Evolutionary conservation across 768 basidiomycete species (phyloP).

Genomic region (Naganishia vaughanmartiniae): DNA sequence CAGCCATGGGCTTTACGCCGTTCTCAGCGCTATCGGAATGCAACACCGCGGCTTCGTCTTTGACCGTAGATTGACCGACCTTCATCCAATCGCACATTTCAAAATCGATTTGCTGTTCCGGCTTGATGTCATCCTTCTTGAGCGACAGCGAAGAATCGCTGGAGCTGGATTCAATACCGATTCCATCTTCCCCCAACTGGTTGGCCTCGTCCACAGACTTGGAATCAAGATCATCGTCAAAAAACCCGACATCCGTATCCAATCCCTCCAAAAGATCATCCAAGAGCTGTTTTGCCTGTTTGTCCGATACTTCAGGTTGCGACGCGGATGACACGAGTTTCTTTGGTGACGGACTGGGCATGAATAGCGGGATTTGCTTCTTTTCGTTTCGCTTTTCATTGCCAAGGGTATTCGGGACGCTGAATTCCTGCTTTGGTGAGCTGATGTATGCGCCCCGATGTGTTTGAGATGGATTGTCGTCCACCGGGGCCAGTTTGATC

Average conservation of each 20-base stretch:
- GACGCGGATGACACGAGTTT: background rate
- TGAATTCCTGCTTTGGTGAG: too few species aligned
- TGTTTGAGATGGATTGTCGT: background rate
- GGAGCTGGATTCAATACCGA: background rate
- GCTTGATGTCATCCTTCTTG: background rate
- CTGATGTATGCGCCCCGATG: too few species aligned
- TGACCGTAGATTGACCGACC: background rate
- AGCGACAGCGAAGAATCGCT: background rate
- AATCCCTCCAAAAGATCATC: constrained; percentile 2
- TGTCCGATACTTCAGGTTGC: background rate
- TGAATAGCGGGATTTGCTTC: constrained; percentile 8
- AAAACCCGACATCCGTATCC: constrained; percentile 5
- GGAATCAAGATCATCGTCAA: constrained; percentile 12
- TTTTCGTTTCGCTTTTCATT: background rate
- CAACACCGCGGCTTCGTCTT: background rate
- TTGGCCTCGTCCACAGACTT: background rate
- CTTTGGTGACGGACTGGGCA: constrained; percentile 18
- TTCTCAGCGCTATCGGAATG: background rate
- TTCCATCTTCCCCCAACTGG: background rate
- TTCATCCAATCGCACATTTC: constrained; percentile 8
- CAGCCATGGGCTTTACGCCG: background rate
- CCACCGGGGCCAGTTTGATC: background rate
- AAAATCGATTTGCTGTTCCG: background rate
- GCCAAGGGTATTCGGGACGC: too few species aligned
- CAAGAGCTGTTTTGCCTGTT: background rate